phyloP scores from a whole-genome alignment of 2,329 filamentous ascomycete species.

The Arthrobotrys entomopaga region DNA sequence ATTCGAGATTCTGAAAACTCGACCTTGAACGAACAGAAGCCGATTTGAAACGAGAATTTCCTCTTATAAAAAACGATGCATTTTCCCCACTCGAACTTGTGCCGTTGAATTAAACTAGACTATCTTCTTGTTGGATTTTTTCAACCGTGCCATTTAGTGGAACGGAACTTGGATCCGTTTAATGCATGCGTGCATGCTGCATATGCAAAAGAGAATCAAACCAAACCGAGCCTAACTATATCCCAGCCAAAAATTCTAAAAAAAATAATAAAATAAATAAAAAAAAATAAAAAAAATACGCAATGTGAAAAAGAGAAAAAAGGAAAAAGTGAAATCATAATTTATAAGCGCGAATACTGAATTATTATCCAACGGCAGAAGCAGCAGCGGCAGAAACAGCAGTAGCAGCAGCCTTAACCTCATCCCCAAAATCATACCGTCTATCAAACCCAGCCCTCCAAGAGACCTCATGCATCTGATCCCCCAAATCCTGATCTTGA shows the following conservation, averaged over 20 bases:
- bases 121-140: too few species aligned
- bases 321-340: not conserved
- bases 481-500: slow-evolving; percentile 10
- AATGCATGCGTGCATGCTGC: too few species aligned
- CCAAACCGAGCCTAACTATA: not conserved
- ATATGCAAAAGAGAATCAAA: not conserved
- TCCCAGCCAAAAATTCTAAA: not conserved
- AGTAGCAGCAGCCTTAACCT: slow-evolving; percentile 13
- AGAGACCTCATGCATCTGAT: slow-evolving; percentile 23
- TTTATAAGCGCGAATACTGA: not conserved
- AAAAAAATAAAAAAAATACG: not conserved
- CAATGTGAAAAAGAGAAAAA: not conserved
- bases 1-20: not conserved
- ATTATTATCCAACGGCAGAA: too few species aligned
- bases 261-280: not conserved
- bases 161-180: too few species aligned
- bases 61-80: too few species aligned
- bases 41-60: not conserved
- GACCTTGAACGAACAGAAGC: not conserved
- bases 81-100: too few species aligned
- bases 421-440: slow-evolving; percentile 16
- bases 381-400: slow-evolving; percentile 5
- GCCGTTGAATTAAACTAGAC: too few species aligned
- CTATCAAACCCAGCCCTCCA: slow-evolving; percentile 25
- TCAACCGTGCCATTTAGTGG: too few species aligned